These are phyloP conservation scores for Hyphopichia homilentoma DNA, from an alignment of 805 yeast species.

Conservation along the genomic window DNA sequence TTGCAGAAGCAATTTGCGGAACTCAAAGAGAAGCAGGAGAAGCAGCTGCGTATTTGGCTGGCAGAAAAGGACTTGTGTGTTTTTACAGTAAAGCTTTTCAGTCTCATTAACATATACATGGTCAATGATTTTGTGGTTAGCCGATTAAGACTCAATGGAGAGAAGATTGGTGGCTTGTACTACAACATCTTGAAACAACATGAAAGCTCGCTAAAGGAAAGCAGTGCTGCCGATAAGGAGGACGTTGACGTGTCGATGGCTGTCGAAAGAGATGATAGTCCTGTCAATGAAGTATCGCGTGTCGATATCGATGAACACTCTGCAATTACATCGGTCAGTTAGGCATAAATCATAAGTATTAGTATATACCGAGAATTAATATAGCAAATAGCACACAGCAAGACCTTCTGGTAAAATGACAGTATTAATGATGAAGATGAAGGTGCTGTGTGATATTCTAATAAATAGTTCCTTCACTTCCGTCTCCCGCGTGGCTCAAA, in stretches of 20 bases:
- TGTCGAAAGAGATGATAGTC: background rate
- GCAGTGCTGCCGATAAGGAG: background rate
- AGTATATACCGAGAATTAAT: too few species aligned
- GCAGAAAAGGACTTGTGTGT: conserved; percentile 41
- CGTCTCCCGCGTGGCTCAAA: too few species aligned
- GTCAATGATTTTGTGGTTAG: conserved; percentile 17
- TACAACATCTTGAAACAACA: conserved; percentile 18
- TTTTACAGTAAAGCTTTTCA: conserved; percentile 35
- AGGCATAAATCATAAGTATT: too few species aligned
- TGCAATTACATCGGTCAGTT: too few species aligned
- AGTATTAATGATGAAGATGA: too few species aligned
- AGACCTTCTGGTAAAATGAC: too few species aligned
- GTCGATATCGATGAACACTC: too few species aligned
- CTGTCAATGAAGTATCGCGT: background rate
- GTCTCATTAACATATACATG: conserved; percentile 30
- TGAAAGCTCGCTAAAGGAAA: conserved; percentile 2
- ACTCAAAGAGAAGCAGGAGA: conserved; percentile 3
- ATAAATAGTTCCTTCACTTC: too few species aligned
- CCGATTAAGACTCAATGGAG: conserved; percentile 36
- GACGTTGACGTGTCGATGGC: background rate
- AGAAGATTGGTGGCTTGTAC: conserved; percentile 32
- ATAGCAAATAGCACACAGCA: too few species aligned
- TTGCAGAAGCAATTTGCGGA: conserved; percentile 1
- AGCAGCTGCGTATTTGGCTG: conserved; percentile 23
- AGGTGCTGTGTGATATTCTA: too few species aligned